Conservation (phyloP, 371 early-diverging fungal genomes). For the Rhizomucor miehei region DNA sequence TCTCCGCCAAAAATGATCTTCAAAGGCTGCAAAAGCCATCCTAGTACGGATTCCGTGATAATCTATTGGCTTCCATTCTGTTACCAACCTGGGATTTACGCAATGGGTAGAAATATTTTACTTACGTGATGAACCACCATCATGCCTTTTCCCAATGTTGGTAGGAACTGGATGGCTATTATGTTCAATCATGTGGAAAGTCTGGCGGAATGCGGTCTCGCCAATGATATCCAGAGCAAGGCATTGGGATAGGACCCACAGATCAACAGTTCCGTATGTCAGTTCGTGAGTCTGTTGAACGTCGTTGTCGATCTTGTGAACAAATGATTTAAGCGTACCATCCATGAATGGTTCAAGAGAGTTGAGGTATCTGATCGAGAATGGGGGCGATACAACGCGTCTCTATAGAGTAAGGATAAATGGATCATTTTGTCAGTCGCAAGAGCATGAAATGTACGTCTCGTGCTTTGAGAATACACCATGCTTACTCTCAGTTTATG, state of each 20-base stretch:
- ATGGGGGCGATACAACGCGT: slow-evolving; percentile 42
- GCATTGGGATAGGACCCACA: slow-evolving; percentile 32
- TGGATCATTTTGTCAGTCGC: too few relatives aligned
- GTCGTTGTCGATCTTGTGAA: slow-evolving; percentile 16
- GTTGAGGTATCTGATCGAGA: slow-evolving; percentile 35
- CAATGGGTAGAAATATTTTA: too few relatives aligned
- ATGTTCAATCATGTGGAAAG: slow-evolving; percentile 43
- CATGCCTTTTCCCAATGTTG: slow-evolving; percentile 4
- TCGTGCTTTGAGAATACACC: too few relatives aligned
- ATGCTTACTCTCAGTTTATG: slow-evolving; percentile 29
- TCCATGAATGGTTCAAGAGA: slow-evolving; percentile 37
- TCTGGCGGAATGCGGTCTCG: slow-evolving; percentile 31
- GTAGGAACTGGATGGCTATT: slow-evolving; percentile 33
- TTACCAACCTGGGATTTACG: too few relatives aligned
- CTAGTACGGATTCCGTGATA: too few relatives aligned
- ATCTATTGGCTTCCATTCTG: too few relatives aligned
- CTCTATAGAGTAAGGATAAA: slow-evolving; percentile 14
- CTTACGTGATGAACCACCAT: slow-evolving; percentile 3
- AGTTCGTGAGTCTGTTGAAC: slow-evolving; percentile 3
- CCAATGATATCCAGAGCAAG: slow-evolving; percentile 48
- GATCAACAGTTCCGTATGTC: slow-evolving; percentile 21
- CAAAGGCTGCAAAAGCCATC: too few relatives aligned
- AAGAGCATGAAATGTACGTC: too few relatives aligned
- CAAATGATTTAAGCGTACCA: slow-evolving; percentile 9
- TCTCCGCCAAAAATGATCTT: too few relatives aligned